Evolutionary conservation across 139 green algal genomes (phyloP), one percentile per base, ranked within the genome.

Genomic region (Raphidocelis subcapitata): DNA sequence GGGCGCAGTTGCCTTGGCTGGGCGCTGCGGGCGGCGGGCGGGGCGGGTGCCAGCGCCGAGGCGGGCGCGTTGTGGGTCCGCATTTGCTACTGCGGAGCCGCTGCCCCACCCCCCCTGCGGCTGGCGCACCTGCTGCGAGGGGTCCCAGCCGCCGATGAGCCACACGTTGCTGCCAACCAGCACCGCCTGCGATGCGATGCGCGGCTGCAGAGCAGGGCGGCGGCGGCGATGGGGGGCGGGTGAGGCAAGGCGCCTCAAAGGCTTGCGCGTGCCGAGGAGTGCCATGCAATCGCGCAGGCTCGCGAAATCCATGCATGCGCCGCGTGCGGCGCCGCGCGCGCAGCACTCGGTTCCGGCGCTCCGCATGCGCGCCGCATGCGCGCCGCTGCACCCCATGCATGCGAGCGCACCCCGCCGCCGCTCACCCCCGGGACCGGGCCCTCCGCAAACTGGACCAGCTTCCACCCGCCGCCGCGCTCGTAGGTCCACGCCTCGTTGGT

Each of bases 141-240:
- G 69, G 57, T 85, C 75, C 80, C 80, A 85, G 16, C 80, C 80
- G 20, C 70, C 80, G 33, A 82, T 85, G 0, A 85, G 49, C 71
- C 72, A 85, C 8, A 82, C n/a, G n/a, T 75, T 61, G 4, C 71
- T n/a, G 20, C 36, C 75, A 2, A 82, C 47, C 20, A 69, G 51
- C 0, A 82, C 75, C n/a, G 55, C 47, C 37, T 80, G 71, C 0
- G 65, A 62, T 0, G 74, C 80, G 21, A 85, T 44, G 10, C 80
- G 55, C 2, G 69, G 36, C 41, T 47, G 37, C n/a, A 32, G 41
- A 8, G 41, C 41, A 8, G 41, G 41, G 8, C 41, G 41, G 12
- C 41, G 12, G 12, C 8, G 41, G 12, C 41, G 12, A 49, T 8
- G 12, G 41, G 41, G 41, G 8, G 41, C 8, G 41, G 8, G 41